Base-by-base conservation (phyloP, 257 asterid genomes). In the Ehretia macrophylla region DNA sequence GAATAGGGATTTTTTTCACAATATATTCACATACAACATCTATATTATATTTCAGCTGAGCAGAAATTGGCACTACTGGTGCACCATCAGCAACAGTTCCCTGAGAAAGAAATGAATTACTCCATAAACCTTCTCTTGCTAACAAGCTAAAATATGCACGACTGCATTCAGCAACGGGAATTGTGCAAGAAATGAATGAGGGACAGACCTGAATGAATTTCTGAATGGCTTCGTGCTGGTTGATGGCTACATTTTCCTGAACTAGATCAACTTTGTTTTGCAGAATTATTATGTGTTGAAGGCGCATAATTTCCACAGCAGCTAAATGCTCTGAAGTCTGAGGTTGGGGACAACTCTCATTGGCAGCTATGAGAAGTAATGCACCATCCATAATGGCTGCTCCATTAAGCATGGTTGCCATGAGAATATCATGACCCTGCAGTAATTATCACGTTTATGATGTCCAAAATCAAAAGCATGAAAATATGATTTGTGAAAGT, bases 331-430 rank as follows among this genome's bases (percentile, higher is more conserved):
- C 99, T 18, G 95, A 86, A 18, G 99, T 93, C 79, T 93, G 99
- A 75, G 99, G 99, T 64, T 93, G 97, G 44, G 97, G 97, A 67
- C 97, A 90, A 54, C 95, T 90, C 69, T 90, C 97, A 60, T 90
- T 90, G 63, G 97, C 97, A 49, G 97, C 97, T 68, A 90, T 90
- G 37, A 90, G 95, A 68, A 90, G 95, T 58, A 90, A 75, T 19
- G 97, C 97, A 23, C 97, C 97, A 65, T 90, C 97, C 97, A 90
- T 90, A 59, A 90, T 90, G 50, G 97, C 95, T 2, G 97, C 97
- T 66, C 97, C 97, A 49, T 90, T 90, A 78, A 90, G 97, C 97
- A 90, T 90, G 6, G 97, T 90, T 69, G 97, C 97, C 97, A 90
- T 90, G 77, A 90, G 97, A 84, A 90, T 90, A 78, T 90, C 97